Base-by-base conservation (phyloP, 352 stramenopile species). In the Globisporangium emineosum region DNA sequence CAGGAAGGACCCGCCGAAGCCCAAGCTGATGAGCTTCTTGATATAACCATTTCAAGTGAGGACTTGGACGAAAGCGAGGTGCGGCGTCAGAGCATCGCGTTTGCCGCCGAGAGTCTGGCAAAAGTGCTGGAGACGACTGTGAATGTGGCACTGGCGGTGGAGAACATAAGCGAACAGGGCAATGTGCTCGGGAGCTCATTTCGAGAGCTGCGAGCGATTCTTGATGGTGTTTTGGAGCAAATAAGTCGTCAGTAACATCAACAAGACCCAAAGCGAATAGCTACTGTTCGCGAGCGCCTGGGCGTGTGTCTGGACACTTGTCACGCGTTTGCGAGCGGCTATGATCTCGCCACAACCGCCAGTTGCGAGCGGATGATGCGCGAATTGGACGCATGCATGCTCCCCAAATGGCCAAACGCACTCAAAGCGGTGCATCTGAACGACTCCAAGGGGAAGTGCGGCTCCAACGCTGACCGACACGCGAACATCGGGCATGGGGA, bases 391-490 rank as follows among this genome's bases (percentile, higher is more conserved):
- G 42, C 43, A 0, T 60, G 25, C 13, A 67, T 84, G 58, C 66
- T 72, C 5, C 23, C 57, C 1, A n/a, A 60, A 17, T 82, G 76
- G 72, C 32, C 32, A 0, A 13, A 68, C n/a, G 73, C 66, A 15
- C 67, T 84, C 51, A 79, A 80, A 33, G 71, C 78, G 27, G 30
- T 84, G 47, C 73, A 84, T 62, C 45, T 84, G 35, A 84, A 84
- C 58, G 76, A 82, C 58, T 81, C 73, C 4, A 77, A 78, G 54
- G 66, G 68, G 6, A 33, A 30, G 0, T 70, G 72, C 12, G 74
- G 67, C 17, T 74, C 73, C 6, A 60, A 66, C 23, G 57, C 52
- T 0, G 76, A 84, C 42, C 73, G 75, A 23, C 76, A 82, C 49
- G 76, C 76, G 25, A 82, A 80, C 64, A 78, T 84, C 35, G 76